Conservation (phyloP, 768 basidiomycete species). For the Cubamyces lactineus region DNA sequence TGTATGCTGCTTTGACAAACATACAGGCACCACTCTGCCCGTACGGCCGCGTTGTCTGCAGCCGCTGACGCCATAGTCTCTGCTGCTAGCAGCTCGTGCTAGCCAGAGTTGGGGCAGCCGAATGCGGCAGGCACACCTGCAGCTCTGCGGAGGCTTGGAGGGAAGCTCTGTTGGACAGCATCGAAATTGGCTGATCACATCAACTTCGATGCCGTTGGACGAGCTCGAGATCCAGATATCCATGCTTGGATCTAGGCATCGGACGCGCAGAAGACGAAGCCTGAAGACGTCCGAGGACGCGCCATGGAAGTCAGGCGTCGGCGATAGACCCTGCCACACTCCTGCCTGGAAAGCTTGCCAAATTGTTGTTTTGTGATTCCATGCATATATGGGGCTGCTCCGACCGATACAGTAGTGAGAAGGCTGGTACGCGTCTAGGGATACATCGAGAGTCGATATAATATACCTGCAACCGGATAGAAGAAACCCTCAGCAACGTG, state of each 20-base stretch:
- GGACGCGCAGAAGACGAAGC: neutral
- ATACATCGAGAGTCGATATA: conserved; percentile 9
- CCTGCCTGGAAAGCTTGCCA: neutral
- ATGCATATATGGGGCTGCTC: neutral
- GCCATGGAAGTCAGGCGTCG: conserved; percentile 7
- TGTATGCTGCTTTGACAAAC: neutral
- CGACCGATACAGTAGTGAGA: conserved; percentile 9
- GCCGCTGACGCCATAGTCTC: no score
- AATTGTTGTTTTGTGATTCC: conserved; percentile 1
- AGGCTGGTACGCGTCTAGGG: neutral
- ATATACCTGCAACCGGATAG: conserved; percentile 4
- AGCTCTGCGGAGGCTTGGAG: neutral
- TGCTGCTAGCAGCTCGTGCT: no score
- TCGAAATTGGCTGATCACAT: conserved; percentile 1
- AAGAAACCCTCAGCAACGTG: neutral
- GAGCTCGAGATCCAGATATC: neutral
- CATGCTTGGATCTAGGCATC: neutral
- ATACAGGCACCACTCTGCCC: neutral
- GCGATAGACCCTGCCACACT: neutral
- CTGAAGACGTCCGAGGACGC: neutral
- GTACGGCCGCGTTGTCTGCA: no score
- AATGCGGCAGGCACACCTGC: neutral
- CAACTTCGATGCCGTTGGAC: neutral
- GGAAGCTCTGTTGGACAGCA: neutral
- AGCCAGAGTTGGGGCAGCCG: no score